A percentile compares a stretch with the other conserved stretches of the same genome.
Evolutionary conservation across 768 basidiomycete genomes (phyloP).

Genomic region (Termitomyces sp.): DNA sequence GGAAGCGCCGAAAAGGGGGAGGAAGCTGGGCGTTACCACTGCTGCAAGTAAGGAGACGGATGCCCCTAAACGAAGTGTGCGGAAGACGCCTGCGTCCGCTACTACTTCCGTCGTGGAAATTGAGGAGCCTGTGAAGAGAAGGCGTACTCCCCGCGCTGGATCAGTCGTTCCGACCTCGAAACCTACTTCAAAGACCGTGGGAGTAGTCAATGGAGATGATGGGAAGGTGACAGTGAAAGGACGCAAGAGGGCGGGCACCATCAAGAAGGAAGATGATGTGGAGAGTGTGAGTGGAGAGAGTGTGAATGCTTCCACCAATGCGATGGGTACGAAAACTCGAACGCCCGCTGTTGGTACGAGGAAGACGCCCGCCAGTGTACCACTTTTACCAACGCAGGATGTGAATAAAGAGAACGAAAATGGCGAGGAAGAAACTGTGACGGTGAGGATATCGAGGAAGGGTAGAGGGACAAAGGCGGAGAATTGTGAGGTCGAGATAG

Average conservation of each 20-base stretch:
- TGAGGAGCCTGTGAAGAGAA: constrained; percentile 8
- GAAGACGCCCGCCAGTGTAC: constrained; percentile 31
- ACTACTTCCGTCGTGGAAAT: background rate
- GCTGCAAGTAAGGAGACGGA: background rate
- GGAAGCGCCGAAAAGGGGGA: background rate
- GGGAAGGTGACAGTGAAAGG: constrained; percentile 7
- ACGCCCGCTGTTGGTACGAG: background rate
- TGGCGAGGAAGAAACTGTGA: constrained; percentile 16
- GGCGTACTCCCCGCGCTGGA: constrained; percentile 14
- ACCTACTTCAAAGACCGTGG: background rate
- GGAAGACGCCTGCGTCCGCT: background rate
- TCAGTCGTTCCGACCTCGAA: background rate
- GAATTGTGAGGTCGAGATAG: constrained; percentile 7
- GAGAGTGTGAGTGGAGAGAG: background rate
- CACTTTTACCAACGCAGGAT: constrained; percentile 18
- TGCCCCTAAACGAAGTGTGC: background rate
- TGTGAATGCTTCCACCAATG: background rate
- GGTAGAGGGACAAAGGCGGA: constrained; percentile 12
- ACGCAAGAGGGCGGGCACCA: constrained; percentile 13
- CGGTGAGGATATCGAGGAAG: constrained; percentile 26
- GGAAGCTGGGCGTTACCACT: background rate
- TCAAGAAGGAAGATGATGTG: constrained; percentile 5
- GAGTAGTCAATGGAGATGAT: background rate
- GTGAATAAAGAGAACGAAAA: constrained; percentile 36
- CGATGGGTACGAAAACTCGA: constrained; percentile 8